Evolutionary conservation across 108 stramenopile genomes (phyloP).

Genomic region (Parmales sp.): DNA sequence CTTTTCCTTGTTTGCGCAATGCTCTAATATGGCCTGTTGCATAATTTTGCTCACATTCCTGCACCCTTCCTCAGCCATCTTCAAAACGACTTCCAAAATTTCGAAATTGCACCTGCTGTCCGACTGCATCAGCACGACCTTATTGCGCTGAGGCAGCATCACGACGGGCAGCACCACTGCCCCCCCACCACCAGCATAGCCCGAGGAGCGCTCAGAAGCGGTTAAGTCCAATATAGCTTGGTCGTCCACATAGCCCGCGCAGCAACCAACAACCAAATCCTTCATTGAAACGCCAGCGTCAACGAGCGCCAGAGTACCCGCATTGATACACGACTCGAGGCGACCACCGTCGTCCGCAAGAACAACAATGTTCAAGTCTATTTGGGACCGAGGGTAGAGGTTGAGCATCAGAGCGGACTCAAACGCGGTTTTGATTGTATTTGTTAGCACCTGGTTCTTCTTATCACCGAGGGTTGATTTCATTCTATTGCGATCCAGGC

Average conservation of each 20-base stretch:
- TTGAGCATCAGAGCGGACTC: conserved; percentile 65
- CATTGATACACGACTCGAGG: conserved; percentile 70
- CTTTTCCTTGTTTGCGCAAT: no score
- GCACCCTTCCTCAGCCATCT: no score
- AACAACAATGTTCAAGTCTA: conserved; percentile 51
- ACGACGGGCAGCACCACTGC: conserved; percentile 65
- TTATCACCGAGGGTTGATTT: no score
- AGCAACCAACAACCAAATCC: conserved; percentile 70
- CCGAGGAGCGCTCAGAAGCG: conserved; percentile 28
- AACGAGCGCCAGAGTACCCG: conserved; percentile 61
- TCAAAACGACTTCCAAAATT: no score
- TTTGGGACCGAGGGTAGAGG: conserved; percentile 63
- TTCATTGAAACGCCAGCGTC: conserved; percentile 71
- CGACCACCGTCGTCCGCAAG: conserved; percentile 75
- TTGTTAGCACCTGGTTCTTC: no score
- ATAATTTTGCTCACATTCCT: no score
- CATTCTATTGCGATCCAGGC: no score
- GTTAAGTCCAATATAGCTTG: conserved; percentile 44
- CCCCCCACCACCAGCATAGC: conserved; percentile 38
- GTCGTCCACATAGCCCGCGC: conserved; percentile 72
- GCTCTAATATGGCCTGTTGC: no score
- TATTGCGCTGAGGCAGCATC: conserved; percentile 71
- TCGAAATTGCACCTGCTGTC: no score
- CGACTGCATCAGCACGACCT: conserved; percentile 69
- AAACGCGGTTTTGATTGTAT: conserved; percentile 57